Evolutionary conservation across 2,329 filamentous ascomycete species (phyloP).

Genomic region (Calonectria ilicicola): DNA sequence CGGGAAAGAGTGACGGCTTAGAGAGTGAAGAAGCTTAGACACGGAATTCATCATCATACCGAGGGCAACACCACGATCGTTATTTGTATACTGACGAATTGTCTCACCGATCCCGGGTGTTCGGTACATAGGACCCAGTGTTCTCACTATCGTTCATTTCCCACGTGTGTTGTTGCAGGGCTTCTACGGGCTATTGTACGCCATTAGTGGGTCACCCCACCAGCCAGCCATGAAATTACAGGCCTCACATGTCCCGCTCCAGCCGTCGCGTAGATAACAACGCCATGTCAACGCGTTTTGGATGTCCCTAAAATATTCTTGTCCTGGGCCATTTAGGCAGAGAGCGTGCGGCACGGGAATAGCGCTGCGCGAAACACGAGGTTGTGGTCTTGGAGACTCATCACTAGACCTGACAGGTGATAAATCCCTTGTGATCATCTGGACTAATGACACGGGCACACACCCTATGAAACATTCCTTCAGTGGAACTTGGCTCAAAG

Average conservation of each 20-base stretch:
- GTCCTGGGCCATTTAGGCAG: too few relatives aligned
- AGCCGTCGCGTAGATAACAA: neutral
- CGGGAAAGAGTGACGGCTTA: neutral
- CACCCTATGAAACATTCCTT: too few relatives aligned
- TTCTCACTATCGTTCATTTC: neutral
- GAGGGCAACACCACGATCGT: neutral
- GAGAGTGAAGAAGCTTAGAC: neutral
- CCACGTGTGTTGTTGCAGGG: neutral
- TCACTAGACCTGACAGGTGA: too few relatives aligned
- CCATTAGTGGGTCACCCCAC: neutral
- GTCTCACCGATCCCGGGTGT: neutral
- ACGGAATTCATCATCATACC: neutral
- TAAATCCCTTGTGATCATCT: too few relatives aligned
- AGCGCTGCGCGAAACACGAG: too few relatives aligned
- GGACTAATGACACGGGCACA: too few relatives aligned
- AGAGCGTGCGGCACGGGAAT: too few relatives aligned
- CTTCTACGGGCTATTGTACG: neutral
- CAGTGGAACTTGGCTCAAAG: too few relatives aligned
- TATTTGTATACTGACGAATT: neutral
- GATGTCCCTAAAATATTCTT: neutral
- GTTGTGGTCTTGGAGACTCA: too few relatives aligned
- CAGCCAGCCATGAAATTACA: neutral
- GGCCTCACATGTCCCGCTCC: neutral
- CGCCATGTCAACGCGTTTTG: neutral
- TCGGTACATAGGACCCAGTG: neutral